phyloP scores from a whole-genome alignment of 495 filamentous ascomycete genomes.

The Xylaria sp. region DNA sequence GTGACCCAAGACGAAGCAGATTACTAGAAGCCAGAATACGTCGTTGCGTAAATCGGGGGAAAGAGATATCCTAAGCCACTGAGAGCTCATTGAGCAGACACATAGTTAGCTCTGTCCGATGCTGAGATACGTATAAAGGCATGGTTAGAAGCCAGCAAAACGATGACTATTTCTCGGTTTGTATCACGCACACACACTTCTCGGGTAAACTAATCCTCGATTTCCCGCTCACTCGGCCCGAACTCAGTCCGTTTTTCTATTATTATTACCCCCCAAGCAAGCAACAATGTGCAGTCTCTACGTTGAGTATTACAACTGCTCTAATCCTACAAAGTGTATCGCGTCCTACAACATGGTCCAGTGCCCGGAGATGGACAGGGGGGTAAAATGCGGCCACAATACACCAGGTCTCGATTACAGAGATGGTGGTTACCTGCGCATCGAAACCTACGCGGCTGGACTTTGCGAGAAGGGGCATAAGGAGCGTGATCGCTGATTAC shows the following conservation, averaged over 20 bases:
- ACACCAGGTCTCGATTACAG: neutral
- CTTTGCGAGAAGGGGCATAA: constrained; percentile 9
- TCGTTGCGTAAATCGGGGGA: neutral
- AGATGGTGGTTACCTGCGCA: neutral
- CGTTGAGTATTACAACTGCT: constrained; percentile 8
- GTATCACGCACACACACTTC: neutral
- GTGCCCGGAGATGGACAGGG: neutral
- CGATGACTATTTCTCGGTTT: neutral
- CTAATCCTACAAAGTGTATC: neutral
- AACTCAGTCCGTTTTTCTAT: neutral
- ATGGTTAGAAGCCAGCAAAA: neutral
- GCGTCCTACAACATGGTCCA: neutral
- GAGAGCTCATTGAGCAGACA: neutral
- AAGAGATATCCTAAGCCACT: neutral
- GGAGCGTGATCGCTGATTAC: neutral
- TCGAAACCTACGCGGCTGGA: constrained; percentile 7
- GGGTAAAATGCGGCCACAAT: constrained; percentile 3
- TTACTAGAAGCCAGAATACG: neutral
- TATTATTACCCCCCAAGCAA: neutral
- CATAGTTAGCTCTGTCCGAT: neutral
- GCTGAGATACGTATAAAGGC: neutral
- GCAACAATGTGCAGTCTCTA: constrained; percentile 7
- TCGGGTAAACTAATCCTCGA: neutral
- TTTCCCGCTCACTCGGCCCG: neutral
- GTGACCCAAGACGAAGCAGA: neutral